Percentiles rank a stretch among this genome's conserved stretches.
Conservation (phyloP, 1,284 basidiomycete genomes). For the Fomitopsis betulina region DNA sequence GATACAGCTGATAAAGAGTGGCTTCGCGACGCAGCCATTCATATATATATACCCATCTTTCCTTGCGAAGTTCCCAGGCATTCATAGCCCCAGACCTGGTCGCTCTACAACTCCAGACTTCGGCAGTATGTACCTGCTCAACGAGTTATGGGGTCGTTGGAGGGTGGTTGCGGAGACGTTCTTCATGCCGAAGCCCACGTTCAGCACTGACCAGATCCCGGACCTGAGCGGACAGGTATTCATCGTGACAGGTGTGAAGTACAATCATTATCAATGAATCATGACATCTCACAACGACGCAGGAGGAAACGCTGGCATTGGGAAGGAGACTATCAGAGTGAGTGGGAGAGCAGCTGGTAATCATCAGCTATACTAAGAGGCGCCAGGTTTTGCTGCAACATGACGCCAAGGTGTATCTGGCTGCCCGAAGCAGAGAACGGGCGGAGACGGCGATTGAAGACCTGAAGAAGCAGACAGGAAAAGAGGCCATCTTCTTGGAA, state of each 20-base stretch:
- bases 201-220: constrained; percentile 30
- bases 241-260: constrained; percentile 35
- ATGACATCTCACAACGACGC: neutral
- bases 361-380: too few relatives aligned
- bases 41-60: too few relatives aligned
- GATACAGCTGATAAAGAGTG: too few relatives aligned
- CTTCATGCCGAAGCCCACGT: constrained; percentile 11
- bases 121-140: neutral
- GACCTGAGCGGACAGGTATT: constrained; percentile 34
- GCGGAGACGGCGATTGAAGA: constrained; percentile 38
- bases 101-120: too few relatives aligned
- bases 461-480: constrained; percentile 32
- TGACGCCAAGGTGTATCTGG: constrained; percentile 51
- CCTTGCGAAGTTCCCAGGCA: too few relatives aligned
- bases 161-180: neutral
- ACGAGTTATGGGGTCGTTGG: neutral
- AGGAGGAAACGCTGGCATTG: constrained; percentile 40
- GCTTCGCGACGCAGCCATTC: too few relatives aligned
- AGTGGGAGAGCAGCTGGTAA: neutral
- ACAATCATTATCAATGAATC: neutral
- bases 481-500: constrained; percentile 38
- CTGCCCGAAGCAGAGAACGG: constrained; percentile 39
- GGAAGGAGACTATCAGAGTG: constrained; percentile 30
- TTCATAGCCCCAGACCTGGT: too few relatives aligned
- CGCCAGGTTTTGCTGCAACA: constrained; percentile 36